Percentiles rank a stretch among this genome's conserved stretches.
phyloP scores from a whole-genome alignment of 2,329 filamentous ascomycete genomes.

The Ascochyta koolunga region DNA sequence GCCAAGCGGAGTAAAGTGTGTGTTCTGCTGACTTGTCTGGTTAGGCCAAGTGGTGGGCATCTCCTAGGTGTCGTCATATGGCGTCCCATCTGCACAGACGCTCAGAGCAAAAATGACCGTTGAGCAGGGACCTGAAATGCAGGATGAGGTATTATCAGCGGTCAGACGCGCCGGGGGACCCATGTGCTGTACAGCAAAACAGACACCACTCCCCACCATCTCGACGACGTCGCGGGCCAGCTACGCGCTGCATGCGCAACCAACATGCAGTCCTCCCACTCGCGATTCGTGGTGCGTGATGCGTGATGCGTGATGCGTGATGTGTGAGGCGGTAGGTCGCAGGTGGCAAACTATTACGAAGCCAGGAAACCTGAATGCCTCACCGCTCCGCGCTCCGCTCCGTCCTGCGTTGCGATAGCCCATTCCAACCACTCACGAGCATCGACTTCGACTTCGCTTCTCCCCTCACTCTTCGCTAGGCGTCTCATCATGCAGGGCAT shows the following conservation, averaged over 20 bases:
- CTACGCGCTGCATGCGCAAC: conserved; percentile 13
- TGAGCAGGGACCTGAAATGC: conserved; percentile 9
- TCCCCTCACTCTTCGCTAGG: conserved; percentile 10
- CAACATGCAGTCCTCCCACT: conserved; percentile 7
- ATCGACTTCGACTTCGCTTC: conserved; percentile 1
- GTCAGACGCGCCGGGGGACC: conserved; percentile 18
- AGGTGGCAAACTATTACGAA: conserved; percentile 9
- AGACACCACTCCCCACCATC: conserved; percentile 3
- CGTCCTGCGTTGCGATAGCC: background rate
- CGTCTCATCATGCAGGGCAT: conserved; percentile 18
- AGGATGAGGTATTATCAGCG: conserved; percentile 29
- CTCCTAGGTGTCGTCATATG: conserved; percentile 22
- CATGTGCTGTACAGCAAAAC: conserved; percentile 3
- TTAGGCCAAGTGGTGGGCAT: conserved; percentile 3
- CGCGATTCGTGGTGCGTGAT: background rate
- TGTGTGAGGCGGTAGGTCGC: conserved; percentile 6
- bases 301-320: too few species aligned
- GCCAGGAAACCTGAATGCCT: background rate
- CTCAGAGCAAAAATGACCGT: background rate
- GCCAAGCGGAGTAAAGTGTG: conserved; percentile 29
- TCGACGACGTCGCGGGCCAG: conserved; percentile 3
- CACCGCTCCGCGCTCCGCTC: conserved; percentile 14
- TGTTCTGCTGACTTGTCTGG: conserved; percentile 24
- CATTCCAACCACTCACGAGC: conserved; percentile 7
- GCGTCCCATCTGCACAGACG: conserved; percentile 22